Conservation (phyloP, 495 filamentous ascomycete species). For the Penicillium paxilli region DNA sequence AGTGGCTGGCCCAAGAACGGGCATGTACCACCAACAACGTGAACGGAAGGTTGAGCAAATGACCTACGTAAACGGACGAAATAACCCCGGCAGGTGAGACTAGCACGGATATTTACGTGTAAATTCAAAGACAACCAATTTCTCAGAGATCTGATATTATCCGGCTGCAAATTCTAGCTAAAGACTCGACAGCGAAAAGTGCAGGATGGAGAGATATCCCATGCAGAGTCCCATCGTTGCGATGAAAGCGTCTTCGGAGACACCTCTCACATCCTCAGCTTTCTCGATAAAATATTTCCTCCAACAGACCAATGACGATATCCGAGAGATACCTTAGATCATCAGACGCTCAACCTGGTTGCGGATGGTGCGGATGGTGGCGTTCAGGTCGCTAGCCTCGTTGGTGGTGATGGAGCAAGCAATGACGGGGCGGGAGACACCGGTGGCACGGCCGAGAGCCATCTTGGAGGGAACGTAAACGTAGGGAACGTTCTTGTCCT, state of each 20-base stretch:
- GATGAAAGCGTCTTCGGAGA: background rate
- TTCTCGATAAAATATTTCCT: background rate
- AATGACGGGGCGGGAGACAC: slow-evolving; percentile 86
- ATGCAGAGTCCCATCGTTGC: background rate
- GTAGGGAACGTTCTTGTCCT: slow-evolving; percentile 80
- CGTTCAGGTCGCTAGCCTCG: slow-evolving; percentile 84
- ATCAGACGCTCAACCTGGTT: slow-evolving; percentile 95
- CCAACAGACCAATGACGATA: background rate
- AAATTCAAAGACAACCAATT: background rate
- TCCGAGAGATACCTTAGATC: slow-evolving; percentile 63
- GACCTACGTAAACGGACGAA: background rate
- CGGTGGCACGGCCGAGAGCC: slow-evolving; percentile 70
- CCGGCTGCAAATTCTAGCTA: slow-evolving; percentile 15
- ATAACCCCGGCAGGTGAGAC: background rate
- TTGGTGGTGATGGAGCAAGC: slow-evolving; percentile 77
- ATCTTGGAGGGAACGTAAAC: slow-evolving; percentile 64
- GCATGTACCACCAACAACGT: no score
- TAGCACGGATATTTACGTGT: background rate
- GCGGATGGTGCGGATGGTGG: slow-evolving; percentile 82
- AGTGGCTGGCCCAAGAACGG: no score
- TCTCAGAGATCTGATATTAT: slow-evolving; percentile 14
- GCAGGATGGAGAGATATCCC: background rate
- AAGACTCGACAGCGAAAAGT: slow-evolving; percentile 21
- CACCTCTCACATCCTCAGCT: background rate
- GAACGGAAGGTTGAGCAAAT: background rate